Evolutionary conservation across 768 basidiomycete species (phyloP), one percentile per base, ranked within the genome.

Genomic region (Boletus insuetus): DNA sequence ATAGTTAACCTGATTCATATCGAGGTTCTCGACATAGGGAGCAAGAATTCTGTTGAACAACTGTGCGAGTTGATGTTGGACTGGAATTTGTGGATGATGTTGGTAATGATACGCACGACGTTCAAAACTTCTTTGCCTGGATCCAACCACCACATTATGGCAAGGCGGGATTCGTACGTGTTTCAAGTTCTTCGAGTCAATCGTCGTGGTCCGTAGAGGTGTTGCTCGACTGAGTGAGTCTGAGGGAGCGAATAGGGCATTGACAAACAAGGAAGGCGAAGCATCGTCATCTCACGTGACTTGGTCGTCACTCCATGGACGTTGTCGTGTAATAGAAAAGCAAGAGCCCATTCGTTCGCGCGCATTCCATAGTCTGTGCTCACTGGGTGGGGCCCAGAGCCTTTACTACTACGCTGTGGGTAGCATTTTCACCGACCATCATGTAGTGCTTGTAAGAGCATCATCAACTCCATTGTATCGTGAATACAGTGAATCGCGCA

Each of bases 21-120:
- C 94, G 70, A 99, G 75, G 68, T 98, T 96, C 77, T 94, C 93
- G 60, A 98, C 89, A 81, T 98, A 98, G 0, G 93, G 94, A 26
- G 91, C 91, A 47, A 97, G 84, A 59, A 94, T 89, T 60, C 89
- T 84, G 70, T 95, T 95, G 75, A 97, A 90, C 62, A 94, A 70
- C 90, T 84, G 55, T 26, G 29, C 14, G 10, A 19, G 16, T 29
- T 29, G 24, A 46, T 17, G 45, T 52, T 40, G 41, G 29, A 38
- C 34, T 43, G 26, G 31, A n/a, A 29, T 39, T 7, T n/a, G 46
- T 41, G 20, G 46, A 48, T 7, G 34, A 37, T 3, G 26, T 11
- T 43, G 19, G 9, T 32, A 46, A 7, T 16, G 46, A 48, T 43
- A 53, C 45, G 59, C 54, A 92, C 91, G 54, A 90, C 81, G 71